A percentile compares a stretch with the other conserved stretches of the same genome.
Conservation (phyloP, 2,329 filamentous ascomycete genomes). For the Sarocladium kiliense region DNA sequence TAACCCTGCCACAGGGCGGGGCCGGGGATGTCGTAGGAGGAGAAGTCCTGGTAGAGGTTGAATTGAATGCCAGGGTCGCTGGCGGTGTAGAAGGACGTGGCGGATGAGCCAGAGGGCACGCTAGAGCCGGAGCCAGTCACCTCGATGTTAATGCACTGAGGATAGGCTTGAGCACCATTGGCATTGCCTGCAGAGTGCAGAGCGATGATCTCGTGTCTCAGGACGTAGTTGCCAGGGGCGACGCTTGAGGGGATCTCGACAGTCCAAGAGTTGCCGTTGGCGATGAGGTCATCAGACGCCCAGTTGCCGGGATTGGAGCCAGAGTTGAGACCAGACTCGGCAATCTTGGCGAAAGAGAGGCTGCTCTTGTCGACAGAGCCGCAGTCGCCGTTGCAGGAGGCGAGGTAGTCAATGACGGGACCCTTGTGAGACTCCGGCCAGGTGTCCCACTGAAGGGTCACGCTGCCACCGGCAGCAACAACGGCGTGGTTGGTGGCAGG, state of each 20-base stretch:
- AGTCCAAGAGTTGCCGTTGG: slow-evolving; percentile 39
- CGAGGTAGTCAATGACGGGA: slow-evolving; percentile 56
- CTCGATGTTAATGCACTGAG: slow-evolving; percentile 46
- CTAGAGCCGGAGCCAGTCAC: slow-evolving; percentile 34
- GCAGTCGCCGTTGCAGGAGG: slow-evolving; percentile 46
- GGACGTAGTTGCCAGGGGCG: slow-evolving; percentile 47
- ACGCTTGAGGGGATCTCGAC: slow-evolving; percentile 41
- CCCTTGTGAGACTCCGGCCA: slow-evolving; percentile 64
- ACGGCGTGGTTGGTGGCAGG: slow-evolving; percentile 32
- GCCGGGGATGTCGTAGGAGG: slow-evolving; percentile 26
- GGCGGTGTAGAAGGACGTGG: slow-evolving; percentile 29
- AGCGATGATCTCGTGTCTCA: slow-evolving; percentile 51
- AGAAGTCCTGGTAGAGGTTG: slow-evolving; percentile 26
- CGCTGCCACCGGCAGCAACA: slow-evolving; percentile 53
- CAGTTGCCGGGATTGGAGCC: slow-evolving; percentile 41
- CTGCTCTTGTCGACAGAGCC: slow-evolving; percentile 42
- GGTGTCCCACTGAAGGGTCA: slow-evolving; percentile 57
- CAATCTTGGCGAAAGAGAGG: slow-evolving; percentile 57
- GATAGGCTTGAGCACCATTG: slow-evolving; percentile 43
- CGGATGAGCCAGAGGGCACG: slow-evolving; percentile 20
- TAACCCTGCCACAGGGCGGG: slow-evolving; percentile 17
- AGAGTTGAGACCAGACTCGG: slow-evolving; percentile 44
- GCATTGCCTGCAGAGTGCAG: slow-evolving; percentile 40
- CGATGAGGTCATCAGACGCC: slow-evolving; percentile 48
- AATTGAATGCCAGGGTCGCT: slow-evolving; percentile 29